Evolutionary conservation across 352 stramenopile genomes (phyloP), one percentile per base, ranked within the genome.

Genomic region (Globisporangium rhizosaccharum): DNA sequence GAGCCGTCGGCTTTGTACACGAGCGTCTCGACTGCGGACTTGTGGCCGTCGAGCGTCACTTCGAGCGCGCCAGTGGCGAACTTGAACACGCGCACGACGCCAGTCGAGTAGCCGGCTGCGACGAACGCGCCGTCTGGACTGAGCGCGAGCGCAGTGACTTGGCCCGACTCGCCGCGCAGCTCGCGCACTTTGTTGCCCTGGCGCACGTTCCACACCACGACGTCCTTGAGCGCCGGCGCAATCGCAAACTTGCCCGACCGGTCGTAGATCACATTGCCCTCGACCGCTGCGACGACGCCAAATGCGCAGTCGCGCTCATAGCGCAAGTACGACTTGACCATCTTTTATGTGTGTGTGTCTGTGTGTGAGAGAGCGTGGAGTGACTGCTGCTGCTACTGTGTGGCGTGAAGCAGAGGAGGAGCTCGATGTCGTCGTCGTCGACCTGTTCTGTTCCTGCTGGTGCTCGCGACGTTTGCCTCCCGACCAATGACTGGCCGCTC

Each of bases 281-380:
- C 82, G 11, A 94, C 70, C 36, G 89, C 88, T 25, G 87, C 68
- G 54, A 98, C 94, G 17, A 98, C 78, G 60, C 93, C 93, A 65
- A 98, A 97, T 48, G 82, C 89, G 62, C 75, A 76, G 59, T 86
- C 71, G 62, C 90, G 87, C 70, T 93, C 82, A 63, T 98, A 98
- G 58, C 92, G 88, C 64, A 97, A 74, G 66, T 98, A 97, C 57
- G 85, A 96, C 83, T 98, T 97, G 78, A 95, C 90, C 78, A 89
- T 90, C 58, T 53, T 45, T 51, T 45, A n/a, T 14, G 15, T 14
- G 39, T 3, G 11, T 45, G 30, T 36, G 30, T 36, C 30, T 2
- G 7, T 2, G 7, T 2, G 7, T 2, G 30, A 36, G 30, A 36
- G 30, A 2, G 30, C 30, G n/a, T n/a, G n/a, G n/a, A n/a, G n/a